Base-by-base conservation (phyloP, 2,329 filamentous ascomycete genomes). In the Dactylellina haptotyla region DNA sequence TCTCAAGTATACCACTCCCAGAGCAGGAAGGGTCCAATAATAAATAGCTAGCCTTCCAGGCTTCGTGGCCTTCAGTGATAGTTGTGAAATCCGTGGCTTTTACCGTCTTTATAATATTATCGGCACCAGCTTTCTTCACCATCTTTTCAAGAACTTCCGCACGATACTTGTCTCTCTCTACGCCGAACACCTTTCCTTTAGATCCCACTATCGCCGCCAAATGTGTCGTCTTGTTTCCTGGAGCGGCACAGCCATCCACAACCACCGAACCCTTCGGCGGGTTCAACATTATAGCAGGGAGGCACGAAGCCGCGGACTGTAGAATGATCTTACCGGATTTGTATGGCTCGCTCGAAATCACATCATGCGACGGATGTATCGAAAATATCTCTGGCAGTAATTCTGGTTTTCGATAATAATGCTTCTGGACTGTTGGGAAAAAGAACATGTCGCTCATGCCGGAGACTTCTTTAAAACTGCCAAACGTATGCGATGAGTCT, bases 181-280 rank as follows among this genome's bases (percentile, higher is more conserved):
- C 95, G 0, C 92, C 92, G 76, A 88, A 88, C 23, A 99, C 89
- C 20, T 80, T 84, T 53, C 83, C 81, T 14, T 77, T 74, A n/a
- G 37, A 23, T 5, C 71, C 65, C 1, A 95, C 79, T 3, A 97
- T 87, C 1, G 92, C 90, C 0, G 93, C 93, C 50, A 96, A 82
- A 80, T 98, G 95, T 5, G 94, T 98, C 0, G 95, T 98, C 82
- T 99, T 99, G 81, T 99, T 99, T 4, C 95, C 95, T 1, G 95
- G 95, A 0, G 95, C 95, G 0, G 95, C 92, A 80, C 94, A 98
- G 0, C 91, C 91, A 80, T 99, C 95, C n/a, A 98, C 87, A 6
- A 96, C 84, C 78, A 95, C 88, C 23, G 92, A 92, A 75, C 89
- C 87, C 66, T 86, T 83, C 6, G 87, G 82, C 0, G 90, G 88